Evolutionary conservation across 768 basidiomycete species (phyloP), one percentile per base, ranked within the genome.

Genomic region (Termitomyces sp.): DNA sequence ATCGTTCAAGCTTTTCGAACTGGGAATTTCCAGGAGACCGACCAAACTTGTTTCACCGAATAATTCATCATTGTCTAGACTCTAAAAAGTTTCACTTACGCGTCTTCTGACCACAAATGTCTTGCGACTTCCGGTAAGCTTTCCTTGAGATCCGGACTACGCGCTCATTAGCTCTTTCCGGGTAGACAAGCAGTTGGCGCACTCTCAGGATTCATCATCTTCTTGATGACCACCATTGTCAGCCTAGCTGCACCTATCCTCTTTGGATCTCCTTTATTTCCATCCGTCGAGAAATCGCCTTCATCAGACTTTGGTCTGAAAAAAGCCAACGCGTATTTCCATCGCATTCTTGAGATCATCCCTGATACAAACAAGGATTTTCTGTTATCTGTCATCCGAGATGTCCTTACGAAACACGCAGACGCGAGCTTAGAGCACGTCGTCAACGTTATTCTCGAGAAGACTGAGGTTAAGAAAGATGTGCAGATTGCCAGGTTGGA

Each of bases 321-420:
- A 66, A 60, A 54, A 49, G 41, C 42, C 32, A 43, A 38, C 22
- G 55, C 62, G 52, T 59, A 56, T 58, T 50, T 85, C 27, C 74
- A 79, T 5, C 80, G 76, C 40, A 74, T 89, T 20, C 71, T 87
- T 39, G 86, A 89, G 59, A 78, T 91, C 44, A 67, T 89, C 6
- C 89, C 89, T 0, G 86, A 89, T 59, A 85, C 87, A 20, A 74
- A 79, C 18, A 81, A 82, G 0, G 69, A 74, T 2, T 76, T 88
- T 59, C 76, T 78, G 9, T 63, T 73, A 31, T 57, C 62, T 3
- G 80, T 90, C 36, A 63, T 89, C 23, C 67, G 73, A 38, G 62
- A 73, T 43, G 70, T 77, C 56, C 63, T 79, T 23, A 68, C 71
- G 3, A 62, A 66, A 3, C 67, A 71, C 45, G 53, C 61, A 15